Base-by-base conservation (phyloP, 169 alveolate species). In the Cyclospora cayetanensis region DNA sequence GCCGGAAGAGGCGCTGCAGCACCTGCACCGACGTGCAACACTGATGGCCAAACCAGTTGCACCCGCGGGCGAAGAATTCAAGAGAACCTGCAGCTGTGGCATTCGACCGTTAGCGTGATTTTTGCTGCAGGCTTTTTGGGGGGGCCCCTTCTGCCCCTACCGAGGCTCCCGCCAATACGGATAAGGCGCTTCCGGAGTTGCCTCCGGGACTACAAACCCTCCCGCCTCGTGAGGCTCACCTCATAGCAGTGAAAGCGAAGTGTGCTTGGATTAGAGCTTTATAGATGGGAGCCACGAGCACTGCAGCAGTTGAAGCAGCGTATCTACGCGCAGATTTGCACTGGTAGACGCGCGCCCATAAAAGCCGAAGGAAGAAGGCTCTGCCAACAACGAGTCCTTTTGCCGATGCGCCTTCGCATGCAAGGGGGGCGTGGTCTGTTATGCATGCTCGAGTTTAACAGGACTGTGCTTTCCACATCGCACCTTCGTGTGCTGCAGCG, bases 401-500 rank as follows among this genome's bases (percentile, higher is more conserved):
- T n/a, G n/a, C n/a, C n/a, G n/a, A n/a, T n/a, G n/a, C n/a, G n/a
- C n/a, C n/a, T n/a, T n/a, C n/a, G n/a, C n/a, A n/a, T n/a, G n/a
- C n/a, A n/a, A n/a, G n/a, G n/a, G n/a, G n/a, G n/a, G n/a, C n/a
- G n/a, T n/a, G n/a, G n/a, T n/a, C n/a, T n/a, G n/a, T n/a, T n/a
- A n/a, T n/a, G n/a, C n/a, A n/a, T n/a, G n/a, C n/a, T n/a, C n/a
- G n/a, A n/a, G n/a, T n/a, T n/a, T n/a, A n/a, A n/a, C n/a, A n/a
- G n/a, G n/a, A n/a, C n/a, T n/a, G n/a, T n/a, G n/a, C n/a, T n/a
- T n/a, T n/a, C n/a, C n/a, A n/a, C n/a, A n/a, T n/a, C n/a, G n/a
- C n/a, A n/a, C n/a, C n/a, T n/a, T n/a, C n/a, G 5, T 74, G 84
- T 29, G 60, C 84, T 37, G 65, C 84, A 74, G 84, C 84, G 35